phyloP scores from a whole-genome alignment of 1,284 basidiomycete genomes.

The Pseudozyma tsukubaensis region DNA sequence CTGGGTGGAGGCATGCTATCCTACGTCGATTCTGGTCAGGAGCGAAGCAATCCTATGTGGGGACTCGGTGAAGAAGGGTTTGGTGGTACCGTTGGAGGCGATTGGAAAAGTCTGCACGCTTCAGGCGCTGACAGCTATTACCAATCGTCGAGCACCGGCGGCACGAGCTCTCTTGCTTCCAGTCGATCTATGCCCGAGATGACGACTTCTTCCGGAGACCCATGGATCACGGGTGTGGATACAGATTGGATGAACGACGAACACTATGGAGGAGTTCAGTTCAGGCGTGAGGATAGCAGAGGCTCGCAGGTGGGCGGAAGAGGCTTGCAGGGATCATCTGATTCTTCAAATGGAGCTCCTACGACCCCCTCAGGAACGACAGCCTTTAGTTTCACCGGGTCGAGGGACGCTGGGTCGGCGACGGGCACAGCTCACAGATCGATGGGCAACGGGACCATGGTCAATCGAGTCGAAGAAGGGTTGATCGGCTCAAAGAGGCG shows the following conservation, averaged over 20 bases:
- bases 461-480: constrained; percentile 30
- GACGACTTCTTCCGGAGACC: constrained; percentile 7
- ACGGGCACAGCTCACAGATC: too few relatives aligned
- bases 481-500: constrained; percentile 37
- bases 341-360: too few relatives aligned
- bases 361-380: too few relatives aligned
- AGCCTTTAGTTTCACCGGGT: too few relatives aligned
- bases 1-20: background rate
- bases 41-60: constrained; percentile 19
- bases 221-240: constrained; percentile 8
- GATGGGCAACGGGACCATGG: background rate
- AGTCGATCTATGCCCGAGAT: constrained; percentile 19
- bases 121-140: background rate
- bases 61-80: background rate
- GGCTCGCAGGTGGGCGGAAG: background rate
- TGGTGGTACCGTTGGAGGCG: background rate
- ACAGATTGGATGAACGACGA: background rate
- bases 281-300: background rate
- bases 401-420: too few relatives aligned
- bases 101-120: background rate
- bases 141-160: background rate
- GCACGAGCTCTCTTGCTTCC: constrained; percentile 12
- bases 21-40: background rate
- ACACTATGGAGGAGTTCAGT: background rate
- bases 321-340: too few relatives aligned